Conservation (phyloP, 163 green algal genomes). For the Coccomyxa subellipsoidea region DNA sequence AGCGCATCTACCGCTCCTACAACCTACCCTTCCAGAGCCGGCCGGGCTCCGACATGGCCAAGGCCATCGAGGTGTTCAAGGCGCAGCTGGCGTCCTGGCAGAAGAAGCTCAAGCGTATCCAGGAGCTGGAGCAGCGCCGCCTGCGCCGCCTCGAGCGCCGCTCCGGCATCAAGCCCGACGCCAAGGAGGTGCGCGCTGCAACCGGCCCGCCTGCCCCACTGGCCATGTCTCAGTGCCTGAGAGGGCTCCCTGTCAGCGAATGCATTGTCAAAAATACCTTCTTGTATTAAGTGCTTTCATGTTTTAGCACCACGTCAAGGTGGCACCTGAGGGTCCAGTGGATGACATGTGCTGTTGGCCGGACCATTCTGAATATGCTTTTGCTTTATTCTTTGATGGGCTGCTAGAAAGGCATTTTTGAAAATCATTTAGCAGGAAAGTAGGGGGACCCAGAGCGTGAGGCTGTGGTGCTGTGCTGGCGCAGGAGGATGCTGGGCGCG, state of each 20-base stretch:
- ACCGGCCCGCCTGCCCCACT: neutral
- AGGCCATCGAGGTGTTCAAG: constrained; percentile 26
- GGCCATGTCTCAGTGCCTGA: too few relatives aligned
- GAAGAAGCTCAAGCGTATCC: neutral
- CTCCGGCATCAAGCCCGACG: neutral
- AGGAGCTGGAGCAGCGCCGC: constrained; percentile 36
- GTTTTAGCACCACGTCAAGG: too few relatives aligned
- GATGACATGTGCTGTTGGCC: too few relatives aligned
- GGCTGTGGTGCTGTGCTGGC: neutral
- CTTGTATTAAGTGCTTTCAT: too few relatives aligned
- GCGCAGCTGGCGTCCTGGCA: constrained; percentile 11
- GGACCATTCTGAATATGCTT: too few relatives aligned
- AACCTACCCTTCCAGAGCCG: constrained; percentile 75
- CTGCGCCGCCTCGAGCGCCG: constrained; percentile 34
- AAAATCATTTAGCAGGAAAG: too few relatives aligned
- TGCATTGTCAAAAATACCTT: too few relatives aligned
- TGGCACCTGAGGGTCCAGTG: too few relatives aligned
- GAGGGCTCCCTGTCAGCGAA: too few relatives aligned
- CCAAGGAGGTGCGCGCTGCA: neutral
- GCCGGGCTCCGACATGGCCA: constrained; percentile 61
- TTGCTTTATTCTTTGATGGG: too few relatives aligned
- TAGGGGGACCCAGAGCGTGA: neutral
- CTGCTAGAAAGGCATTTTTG: neutral
- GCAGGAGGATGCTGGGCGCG: constrained; percentile 16
- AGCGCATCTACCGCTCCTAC: constrained; percentile 66